phyloP scores from a whole-genome alignment of 2,329 filamentous ascomycete species.

The Phialophora verrucosa region DNA sequence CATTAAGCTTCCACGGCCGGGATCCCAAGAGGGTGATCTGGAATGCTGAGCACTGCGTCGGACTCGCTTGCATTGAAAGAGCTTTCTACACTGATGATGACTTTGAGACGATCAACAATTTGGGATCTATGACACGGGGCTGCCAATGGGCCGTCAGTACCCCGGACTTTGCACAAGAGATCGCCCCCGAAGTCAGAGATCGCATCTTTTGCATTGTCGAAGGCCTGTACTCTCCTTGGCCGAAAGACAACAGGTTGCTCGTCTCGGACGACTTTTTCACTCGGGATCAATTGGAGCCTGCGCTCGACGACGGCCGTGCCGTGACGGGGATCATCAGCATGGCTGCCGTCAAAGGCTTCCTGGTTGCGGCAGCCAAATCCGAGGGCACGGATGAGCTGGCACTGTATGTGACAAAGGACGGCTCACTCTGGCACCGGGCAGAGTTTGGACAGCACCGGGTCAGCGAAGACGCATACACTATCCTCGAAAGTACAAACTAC shows the following conservation, averaged over 20 bases:
- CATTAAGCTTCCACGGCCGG: conserved; percentile 77
- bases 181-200: conserved; percentile 67
- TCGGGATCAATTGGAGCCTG: conserved; percentile 68
- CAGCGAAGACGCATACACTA: conserved; percentile 84
- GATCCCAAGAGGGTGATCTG: conserved; percentile 87
- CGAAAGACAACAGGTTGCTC: conserved; percentile 76
- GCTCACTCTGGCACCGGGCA: conserved; percentile 85
- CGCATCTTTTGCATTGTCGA: conserved; percentile 81
- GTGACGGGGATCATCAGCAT: conserved; percentile 81
- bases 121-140: conserved; percentile 65
- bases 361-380: conserved; percentile 82
- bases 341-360: conserved; percentile 81
- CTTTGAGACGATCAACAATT: conserved; percentile 72
- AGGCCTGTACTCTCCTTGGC: conserved; percentile 72
- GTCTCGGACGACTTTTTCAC: conserved; percentile 85
- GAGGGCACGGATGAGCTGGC: conserved; percentile 86
- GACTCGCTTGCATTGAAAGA: conserved; percentile 65
- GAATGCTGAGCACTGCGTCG: conserved; percentile 72
- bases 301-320: conserved; percentile 73
- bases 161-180: conserved; percentile 63
- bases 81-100: conserved; percentile 81
- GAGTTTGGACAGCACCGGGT: conserved; percentile 86
- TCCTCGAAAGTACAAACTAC: conserved; percentile 95
- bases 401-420: conserved; percentile 85
- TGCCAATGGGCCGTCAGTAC: conserved; percentile 89